phyloP scores from a whole-genome alignment of 176 grass and related monocot genomes.

The Hordeum vulgare region MorexV3_pseudomolecules_assembly NC_058523.1:100317795-100318294 shows the following conservation, averaged over 20 bases:
- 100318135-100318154: not conserved
- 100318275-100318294: conserved; percentile 40
- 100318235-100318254: conserved; percentile 42
- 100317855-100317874: not conserved
- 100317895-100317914: not conserved
- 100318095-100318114: not conserved
- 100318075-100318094: not conserved
- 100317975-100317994: conserved; percentile 25
- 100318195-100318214: conserved; percentile 27
- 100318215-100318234: conserved; percentile 37
- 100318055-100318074: not conserved
- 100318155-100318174: not conserved
- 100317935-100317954: conserved; percentile 48
- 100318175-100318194: not conserved
- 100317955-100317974: conserved; percentile 31
- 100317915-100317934: conserved; percentile 92
- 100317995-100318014: conserved; percentile 67
- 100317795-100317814: not conserved
- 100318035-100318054: not conserved
- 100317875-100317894: not conserved
- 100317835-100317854: not conserved
- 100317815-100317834: not conserved
- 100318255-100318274: conserved; percentile 55
- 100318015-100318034: not conserved
- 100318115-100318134: not conserved